Evolutionary conservation across 441 rosid genomes (phyloP), one percentile per base, ranked within the genome.

Genomic region (Theobroma grandiflorum): DNA sequence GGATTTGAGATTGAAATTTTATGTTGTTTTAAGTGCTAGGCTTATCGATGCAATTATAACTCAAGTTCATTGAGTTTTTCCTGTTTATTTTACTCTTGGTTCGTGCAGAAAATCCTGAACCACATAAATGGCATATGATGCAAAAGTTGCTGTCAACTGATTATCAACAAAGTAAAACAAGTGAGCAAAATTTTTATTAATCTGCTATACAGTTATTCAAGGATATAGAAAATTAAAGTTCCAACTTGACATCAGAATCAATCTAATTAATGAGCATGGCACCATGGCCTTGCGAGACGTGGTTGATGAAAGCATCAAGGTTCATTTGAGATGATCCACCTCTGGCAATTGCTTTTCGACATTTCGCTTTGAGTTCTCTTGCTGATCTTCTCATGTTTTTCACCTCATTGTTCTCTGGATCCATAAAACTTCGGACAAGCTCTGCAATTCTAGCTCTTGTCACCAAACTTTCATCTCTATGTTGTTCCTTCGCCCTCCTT

Each of bases 251-350:
- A 22, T 38, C 47, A 38, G 6, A 65, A 66, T 42, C 52, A 65
- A 6, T 65, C 31, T 42, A 70, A 31, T 31, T 40, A 26, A 26
- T 26, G 40, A 70, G 42, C 58, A 14, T 47, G 35, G 22, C 45
- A 15, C 18, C 57, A 67, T 68, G 72, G 38, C 20, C 57, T 8
- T 31, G 72, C 50, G 82, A 75, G 43, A 84, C 42, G 45, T 42
- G 49, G 8, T 68, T 12, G n/a, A 82, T 37, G 67, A 82, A 82
- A 45, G 80, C 80, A 22, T 78, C 67, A 49, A 79, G 64, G 20
- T 79, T 61, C 4, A 42, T 47, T 7, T 75, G 40, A 4, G 79
- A 74, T 9, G 84, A 74, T 37, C 79, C 79, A 0, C 67, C 64
- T 2, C 11, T 57, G 6, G 16, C 45, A 4, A 71, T 5, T 11